These are phyloP conservation scores for Nevesoporus exiguus DNA, from an alignment of 768 basidiomycete species.

Conservation along the genomic window DNA sequence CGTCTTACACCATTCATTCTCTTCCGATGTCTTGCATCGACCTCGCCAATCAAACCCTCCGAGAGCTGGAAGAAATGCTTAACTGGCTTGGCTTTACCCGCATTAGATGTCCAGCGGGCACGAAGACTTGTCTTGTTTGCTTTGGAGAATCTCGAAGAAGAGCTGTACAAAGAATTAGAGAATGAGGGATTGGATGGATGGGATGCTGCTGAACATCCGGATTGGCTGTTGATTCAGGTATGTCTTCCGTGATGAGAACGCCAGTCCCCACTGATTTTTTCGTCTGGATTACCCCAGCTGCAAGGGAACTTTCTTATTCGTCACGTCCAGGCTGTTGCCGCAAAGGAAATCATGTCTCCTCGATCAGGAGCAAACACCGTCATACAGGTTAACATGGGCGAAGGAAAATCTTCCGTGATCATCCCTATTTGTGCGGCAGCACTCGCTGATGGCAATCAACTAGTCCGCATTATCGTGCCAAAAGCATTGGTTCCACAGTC, in stretches of 20 bases:
- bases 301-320: background rate
- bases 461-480: background rate
- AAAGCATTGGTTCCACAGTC: background rate
- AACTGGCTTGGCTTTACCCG: background rate
- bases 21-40: background rate
- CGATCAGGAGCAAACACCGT: background rate
- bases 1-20: background rate
- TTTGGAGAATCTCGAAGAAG: background rate
- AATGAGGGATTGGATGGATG: background rate
- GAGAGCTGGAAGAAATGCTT: background rate
- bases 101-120: background rate
- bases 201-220: background rate
- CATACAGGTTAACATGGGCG: background rate
- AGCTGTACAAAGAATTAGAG: background rate
- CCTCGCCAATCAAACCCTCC: background rate
- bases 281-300: background rate
- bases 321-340: background rate
- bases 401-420: background rate
- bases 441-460: background rate
- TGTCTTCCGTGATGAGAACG: background rate
- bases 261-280: background rate
- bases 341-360: background rate
- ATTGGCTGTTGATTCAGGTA: background rate
- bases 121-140: background rate
- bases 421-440: background rate